Evolutionary conservation across 768 basidiomycete genomes (phyloP), one percentile per base, ranked within the genome.

Genomic region (Pisolithus tinctorius): DNA sequence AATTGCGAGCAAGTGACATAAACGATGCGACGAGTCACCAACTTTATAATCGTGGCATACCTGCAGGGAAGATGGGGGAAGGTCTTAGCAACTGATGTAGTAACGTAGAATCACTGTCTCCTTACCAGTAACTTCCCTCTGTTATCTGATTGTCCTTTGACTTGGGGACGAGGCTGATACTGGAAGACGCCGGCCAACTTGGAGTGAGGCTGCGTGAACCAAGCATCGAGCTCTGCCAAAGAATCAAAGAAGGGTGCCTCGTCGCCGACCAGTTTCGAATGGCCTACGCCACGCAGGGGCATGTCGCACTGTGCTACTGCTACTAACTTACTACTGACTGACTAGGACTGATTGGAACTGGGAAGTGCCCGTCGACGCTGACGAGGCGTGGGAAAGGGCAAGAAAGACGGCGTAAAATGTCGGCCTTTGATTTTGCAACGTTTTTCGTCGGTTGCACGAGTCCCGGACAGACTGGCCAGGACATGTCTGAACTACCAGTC

Each of bases 111-210:
- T 60, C 17, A n/a, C n/a, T n/a, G 47, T 39, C 41, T 58, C 59
- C 50, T 70, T 61, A 88, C 86, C 74, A 88, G 61, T 43, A 88
- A 73, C 60, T 77, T 82, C 54, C 80, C 82, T 58, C 60, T 67
- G 5, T 59, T 62, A 41, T 58, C 42, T 49, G 58, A 47, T 36
- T 48, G 61, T 6, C 47, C 61, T 48, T 45, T 45, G 48, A 53
- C 11, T 45, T 40, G 8, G 54, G 48, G 56, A 50, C 74, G 70
- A 47, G 69, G 60, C n/a, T 51, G 57, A 55, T 68, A 73, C 45
- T 70, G 70, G 42, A 82, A 48, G 25, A 82, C 69, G 17, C 70
- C 73, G 6, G 69, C 63, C 6, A 76, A 63, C 50, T 66, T 66
- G 23, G 61, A 57, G 16, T 62, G 60, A 20, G 73, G 62, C 10